phyloP scores from a whole-genome alignment of 73 alveolate species.

The Paramecium bursaria region DNA sequence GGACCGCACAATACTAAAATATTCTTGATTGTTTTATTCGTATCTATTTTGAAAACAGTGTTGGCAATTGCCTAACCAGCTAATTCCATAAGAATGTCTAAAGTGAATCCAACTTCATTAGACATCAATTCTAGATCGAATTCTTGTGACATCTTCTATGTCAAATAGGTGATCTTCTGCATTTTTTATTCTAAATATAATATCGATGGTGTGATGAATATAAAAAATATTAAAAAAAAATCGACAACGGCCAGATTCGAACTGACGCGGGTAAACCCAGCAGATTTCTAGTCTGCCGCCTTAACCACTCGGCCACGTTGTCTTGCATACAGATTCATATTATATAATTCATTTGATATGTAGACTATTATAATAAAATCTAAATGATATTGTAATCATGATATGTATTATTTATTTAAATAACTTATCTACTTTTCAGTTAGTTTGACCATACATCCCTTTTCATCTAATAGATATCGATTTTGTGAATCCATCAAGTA shows the following conservation, averaged over 20 bases:
- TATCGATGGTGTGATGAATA: too few species aligned
- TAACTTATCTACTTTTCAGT: conserved; percentile 22
- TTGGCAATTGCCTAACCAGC: conserved; percentile 95
- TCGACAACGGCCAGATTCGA: conserved; percentile 70
- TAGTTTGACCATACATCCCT: conserved; percentile 12
- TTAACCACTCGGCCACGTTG: conserved; percentile 69
- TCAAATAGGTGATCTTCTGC: conserved; percentile 72
- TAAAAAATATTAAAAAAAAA: too few species aligned
- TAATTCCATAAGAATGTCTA: conserved; percentile 92
- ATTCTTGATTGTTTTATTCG: conserved; percentile 62
- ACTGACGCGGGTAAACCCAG: conserved; percentile 69
- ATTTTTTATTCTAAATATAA: too few species aligned
- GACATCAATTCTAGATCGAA: conserved; percentile 93
- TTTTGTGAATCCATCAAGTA: conserved; percentile 47
- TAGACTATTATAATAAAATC: too few species aligned
- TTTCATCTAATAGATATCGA: conserved; percentile 12
- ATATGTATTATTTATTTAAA: conserved; percentile 37
- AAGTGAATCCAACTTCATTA: conserved; percentile 78
- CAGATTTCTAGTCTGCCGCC: conserved; percentile 70
- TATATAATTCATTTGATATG: too few species aligned
- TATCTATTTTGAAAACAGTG: conserved; percentile 76
- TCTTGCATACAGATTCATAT: too few species aligned
- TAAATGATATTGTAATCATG: too few species aligned
- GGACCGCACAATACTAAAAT: conserved; percentile 97
- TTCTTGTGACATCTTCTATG: conserved; percentile 76